A percentile compares a stretch with the other conserved stretches of the same genome.
Conservation (phyloP, 495 filamentous ascomycete species). For the Hypoxylon fuscum region DNA sequence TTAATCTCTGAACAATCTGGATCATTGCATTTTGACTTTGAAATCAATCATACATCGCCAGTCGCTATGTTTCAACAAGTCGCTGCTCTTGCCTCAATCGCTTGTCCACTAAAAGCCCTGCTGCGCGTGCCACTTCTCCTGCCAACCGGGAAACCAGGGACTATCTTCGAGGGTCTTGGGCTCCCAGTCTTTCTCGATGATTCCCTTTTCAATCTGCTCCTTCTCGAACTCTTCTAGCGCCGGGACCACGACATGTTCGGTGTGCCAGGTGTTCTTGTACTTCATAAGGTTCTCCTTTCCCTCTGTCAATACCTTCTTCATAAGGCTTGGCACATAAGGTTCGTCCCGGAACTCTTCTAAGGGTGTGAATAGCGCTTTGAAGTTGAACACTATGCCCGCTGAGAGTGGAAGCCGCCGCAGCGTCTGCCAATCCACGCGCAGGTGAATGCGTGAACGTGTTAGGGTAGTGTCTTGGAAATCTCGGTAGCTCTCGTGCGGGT, state of each 20-base stretch:
- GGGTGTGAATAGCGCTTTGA: constrained; percentile 88
- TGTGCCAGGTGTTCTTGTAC: constrained; percentile 89
- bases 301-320: constrained; percentile 73
- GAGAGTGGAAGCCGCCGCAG: constrained; percentile 82
- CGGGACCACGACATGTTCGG: constrained; percentile 78
- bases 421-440: constrained; percentile 95
- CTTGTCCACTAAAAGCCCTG: constrained; percentile 68
- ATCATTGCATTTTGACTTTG: too few relatives aligned
- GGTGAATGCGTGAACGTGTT: constrained; percentile 65
- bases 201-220: constrained; percentile 74
- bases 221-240: constrained; percentile 70
- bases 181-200: constrained; percentile 73
- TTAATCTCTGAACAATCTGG: too few relatives aligned
- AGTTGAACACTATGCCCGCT: constrained; percentile 84
- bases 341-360: constrained; percentile 78
- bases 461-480: constrained; percentile 65
- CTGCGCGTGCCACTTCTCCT: constrained; percentile 80
- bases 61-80: background rate
- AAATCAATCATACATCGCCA: too few relatives aligned
- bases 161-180: constrained; percentile 79
- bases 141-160: constrained; percentile 85
- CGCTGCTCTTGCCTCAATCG: background rate
- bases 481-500: constrained; percentile 70
- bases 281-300: constrained; percentile 80
- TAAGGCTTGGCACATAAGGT: constrained; percentile 73